These are phyloP conservation scores for Lepidopterella palustris DNA, from an alignment of 495 filamentous ascomycete genomes.

Conservation along the genomic window DNA sequence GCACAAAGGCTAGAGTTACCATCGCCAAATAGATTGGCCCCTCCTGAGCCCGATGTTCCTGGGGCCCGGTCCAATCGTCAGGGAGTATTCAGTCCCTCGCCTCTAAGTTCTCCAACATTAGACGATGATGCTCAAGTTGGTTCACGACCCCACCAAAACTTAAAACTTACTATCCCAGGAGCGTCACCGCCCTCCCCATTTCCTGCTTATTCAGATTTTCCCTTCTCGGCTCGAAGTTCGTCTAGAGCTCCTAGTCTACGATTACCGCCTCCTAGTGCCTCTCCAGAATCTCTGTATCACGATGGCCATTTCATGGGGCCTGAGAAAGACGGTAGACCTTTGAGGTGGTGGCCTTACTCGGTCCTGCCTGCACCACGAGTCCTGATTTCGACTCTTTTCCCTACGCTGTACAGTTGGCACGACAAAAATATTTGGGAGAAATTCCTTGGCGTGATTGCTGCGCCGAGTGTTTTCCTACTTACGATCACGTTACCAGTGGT, in stretches of 20 bases:
- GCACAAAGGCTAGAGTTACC: slow-evolving; percentile 4
- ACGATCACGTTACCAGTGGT: slow-evolving; percentile 91
- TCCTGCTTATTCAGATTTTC: slow-evolving; percentile 46
- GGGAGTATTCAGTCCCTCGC: slow-evolving; percentile 27
- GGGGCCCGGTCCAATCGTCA: slow-evolving; percentile 2
- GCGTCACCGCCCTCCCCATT: slow-evolving; percentile 44
- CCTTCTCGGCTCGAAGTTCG: slow-evolving; percentile 22
- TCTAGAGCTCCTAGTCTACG: slow-evolving; percentile 46
- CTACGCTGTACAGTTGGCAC: slow-evolving; percentile 73
- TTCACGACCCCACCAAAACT: slow-evolving; percentile 14
- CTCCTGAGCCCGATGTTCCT: slow-evolving; percentile 8
- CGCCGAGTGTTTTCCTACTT: slow-evolving; percentile 83
- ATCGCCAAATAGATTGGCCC: slow-evolving; percentile 16
- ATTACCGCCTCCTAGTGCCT: slow-evolving; percentile 46
- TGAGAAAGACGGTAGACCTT: slow-evolving; percentile 20
- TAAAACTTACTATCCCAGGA: slow-evolving; percentile 18
- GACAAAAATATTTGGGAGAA: slow-evolving; percentile 73
- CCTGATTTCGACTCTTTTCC: slow-evolving; percentile 74
- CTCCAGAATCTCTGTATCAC: slow-evolving; percentile 42
- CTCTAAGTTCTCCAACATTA: slow-evolving; percentile 9
- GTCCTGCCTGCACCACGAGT: slow-evolving; percentile 62
- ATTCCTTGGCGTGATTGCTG: slow-evolving; percentile 67
- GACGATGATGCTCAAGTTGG: slow-evolving; percentile 1
- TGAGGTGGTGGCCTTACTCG: slow-evolving; percentile 63
- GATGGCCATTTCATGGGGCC: slow-evolving; percentile 24